phyloP scores from a whole-genome alignment of 495 filamentous ascomycete genomes.

The Tuber aestivum region DNA sequence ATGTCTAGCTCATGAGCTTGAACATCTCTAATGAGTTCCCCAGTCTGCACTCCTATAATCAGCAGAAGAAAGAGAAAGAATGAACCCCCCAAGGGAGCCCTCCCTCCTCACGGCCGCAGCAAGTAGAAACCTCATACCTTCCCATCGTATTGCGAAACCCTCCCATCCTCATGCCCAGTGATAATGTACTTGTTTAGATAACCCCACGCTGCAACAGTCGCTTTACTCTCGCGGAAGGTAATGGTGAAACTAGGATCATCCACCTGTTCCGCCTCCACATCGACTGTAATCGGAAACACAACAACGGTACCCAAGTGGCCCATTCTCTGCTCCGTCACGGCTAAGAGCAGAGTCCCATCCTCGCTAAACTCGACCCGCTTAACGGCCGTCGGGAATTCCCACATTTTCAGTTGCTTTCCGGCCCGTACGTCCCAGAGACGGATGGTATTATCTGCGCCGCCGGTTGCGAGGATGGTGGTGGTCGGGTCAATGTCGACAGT shows the following conservation, averaged over 20 bases:
- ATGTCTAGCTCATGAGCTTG: conserved; percentile 75
- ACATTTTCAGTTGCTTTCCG: conserved; percentile 85
- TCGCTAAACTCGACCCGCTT: conserved; percentile 95
- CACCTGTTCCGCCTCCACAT: conserved; percentile 73
- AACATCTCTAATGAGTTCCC: conserved; percentile 71
- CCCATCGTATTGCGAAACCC: conserved; percentile 86
- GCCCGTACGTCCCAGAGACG: conserved; percentile 94
- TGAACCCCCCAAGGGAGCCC: neutral
- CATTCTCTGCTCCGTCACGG: conserved; percentile 96
- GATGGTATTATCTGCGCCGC: conserved; percentile 96
- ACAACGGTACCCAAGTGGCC: conserved; percentile 88
- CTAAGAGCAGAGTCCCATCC: conserved; percentile 79
- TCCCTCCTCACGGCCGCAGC: neutral
- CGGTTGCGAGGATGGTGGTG: conserved; percentile 84
- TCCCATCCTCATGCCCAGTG: conserved; percentile 93
- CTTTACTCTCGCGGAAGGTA: conserved; percentile 88
- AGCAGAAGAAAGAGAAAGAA: conserved; percentile 2
- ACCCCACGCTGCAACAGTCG: conserved; percentile 94
- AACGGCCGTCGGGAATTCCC: conserved; percentile 93
- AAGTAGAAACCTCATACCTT: conserved; percentile 55
- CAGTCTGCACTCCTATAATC: conserved; percentile 52
- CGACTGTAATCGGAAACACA: conserved; percentile 75
- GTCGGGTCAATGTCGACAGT: conserved; percentile 96
- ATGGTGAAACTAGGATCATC: conserved; percentile 76
- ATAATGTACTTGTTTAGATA: conserved; percentile 90